Percentiles rank a stretch among this genome's conserved stretches.
phyloP scores from a whole-genome alignment of 2,329 filamentous ascomycete species.

The Aquanectria penicillioides region DNA sequence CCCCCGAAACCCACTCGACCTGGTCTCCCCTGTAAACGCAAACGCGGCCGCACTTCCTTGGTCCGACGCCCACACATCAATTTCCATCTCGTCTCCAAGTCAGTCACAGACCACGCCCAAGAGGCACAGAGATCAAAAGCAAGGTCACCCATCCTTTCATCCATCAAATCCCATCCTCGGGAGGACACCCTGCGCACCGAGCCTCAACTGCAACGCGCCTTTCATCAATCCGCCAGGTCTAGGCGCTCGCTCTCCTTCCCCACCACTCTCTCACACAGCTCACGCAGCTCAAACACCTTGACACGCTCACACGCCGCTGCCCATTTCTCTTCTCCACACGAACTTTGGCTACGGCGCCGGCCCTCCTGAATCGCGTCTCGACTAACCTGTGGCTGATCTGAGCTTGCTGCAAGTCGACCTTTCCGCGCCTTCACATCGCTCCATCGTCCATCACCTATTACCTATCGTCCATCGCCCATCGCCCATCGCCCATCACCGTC shows the following conservation, averaged over 20 bases:
- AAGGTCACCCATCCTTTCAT: conserved; percentile 19
- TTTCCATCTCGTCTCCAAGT: conserved; percentile 16
- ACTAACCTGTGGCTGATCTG: conserved; percentile 15
- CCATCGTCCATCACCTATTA: background rate
- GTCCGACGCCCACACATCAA: conserved; percentile 16
- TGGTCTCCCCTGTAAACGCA: conserved; percentile 15
- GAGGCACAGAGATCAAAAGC: conserved; percentile 7
- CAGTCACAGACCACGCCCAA: background rate
- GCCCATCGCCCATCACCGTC: background rate
- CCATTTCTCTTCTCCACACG: background rate
- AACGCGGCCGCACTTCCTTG: conserved; percentile 22
- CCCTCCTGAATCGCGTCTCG: conserved; percentile 20
- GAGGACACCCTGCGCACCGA: conserved; percentile 14
- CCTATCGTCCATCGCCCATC: background rate
- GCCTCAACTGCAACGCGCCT: conserved; percentile 22
- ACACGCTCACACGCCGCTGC: conserved; percentile 11
- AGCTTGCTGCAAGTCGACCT: conserved; percentile 9
- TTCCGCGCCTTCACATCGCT: background rate
- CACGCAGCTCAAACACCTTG: conserved; percentile 14
- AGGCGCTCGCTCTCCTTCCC: conserved; percentile 8
- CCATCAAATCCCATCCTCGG: background rate
- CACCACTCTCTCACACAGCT: conserved; percentile 17
- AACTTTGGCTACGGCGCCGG: conserved; percentile 5
- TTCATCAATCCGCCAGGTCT: conserved; percentile 15
- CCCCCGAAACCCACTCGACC: conserved; percentile 14